Evolutionary conservation across 2,329 filamentous ascomycete genomes (phyloP), one percentile per base, ranked within the genome.

Genomic region (Xylariaceae sp.): DNA sequence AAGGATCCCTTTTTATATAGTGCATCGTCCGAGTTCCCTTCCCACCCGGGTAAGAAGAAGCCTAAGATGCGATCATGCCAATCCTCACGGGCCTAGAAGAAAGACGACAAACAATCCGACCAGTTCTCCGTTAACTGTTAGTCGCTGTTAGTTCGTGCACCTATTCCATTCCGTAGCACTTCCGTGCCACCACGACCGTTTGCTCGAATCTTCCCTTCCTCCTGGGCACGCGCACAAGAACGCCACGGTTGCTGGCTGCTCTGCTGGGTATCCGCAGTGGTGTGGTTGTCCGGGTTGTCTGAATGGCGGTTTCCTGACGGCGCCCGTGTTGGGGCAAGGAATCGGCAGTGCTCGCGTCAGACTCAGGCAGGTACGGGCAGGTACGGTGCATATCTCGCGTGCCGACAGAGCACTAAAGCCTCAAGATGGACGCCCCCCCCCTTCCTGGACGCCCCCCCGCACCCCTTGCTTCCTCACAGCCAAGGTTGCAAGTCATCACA

Each of bases 261-360:
- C 37, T 60, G 63, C 61, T 64, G 65, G 65, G 62, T 69, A 66
- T 67, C 66, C 68, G 65, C 65, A 68, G 65, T 64, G 13, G 66
- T 63, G 9, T 65, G 41, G 59, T 60, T 57, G 63, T 57, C 47
- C 59, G 55, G 59, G 44, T 60, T 59, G 58, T 57, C 58, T 61
- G 64, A 61, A 60, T 61, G 61, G 61, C 55, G 7, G 34, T 41
- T 37, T 23, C 37, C 34, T 49, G 49, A 56, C 48, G 49, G 56
- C 39, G 57, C 56, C 35, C 37, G 41, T 45, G 55, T 51, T 52
- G 57, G 54, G 49, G 57, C 51, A 47, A 51, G n/a, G 17, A 11
- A 59, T 56, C 56, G 48, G 44, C 51, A 48, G 56, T 57, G 58
- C 49, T 59, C 54, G 56, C 53, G 56, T 64, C 58, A 51, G 48